Evolutionary conservation across 2,329 filamentous ascomycete genomes (phyloP), one percentile per base, ranked within the genome.

Genomic region (Penicillium digitatum): DNA sequence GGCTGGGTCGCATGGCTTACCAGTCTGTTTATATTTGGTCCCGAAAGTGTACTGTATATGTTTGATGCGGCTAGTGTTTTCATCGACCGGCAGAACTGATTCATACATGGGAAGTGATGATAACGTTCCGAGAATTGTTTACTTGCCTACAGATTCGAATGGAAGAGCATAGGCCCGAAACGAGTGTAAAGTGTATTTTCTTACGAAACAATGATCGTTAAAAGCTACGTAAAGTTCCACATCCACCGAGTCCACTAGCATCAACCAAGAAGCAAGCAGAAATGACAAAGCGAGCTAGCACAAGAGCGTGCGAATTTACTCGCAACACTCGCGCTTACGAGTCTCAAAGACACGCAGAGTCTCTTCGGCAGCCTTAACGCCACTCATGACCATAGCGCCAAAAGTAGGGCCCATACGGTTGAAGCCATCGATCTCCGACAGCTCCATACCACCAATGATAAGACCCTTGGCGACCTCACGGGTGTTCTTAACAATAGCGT

Each of bases 381-480:
- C 91, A 54, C 83, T 87, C 37, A 95, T 81, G 20, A 83, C 89
- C 91, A 96, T 96, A 49, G 91, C 91, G 54, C 90, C 90, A 71
- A 94, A 94, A 1, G 89, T 93, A 37, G 89, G 89, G 2, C 83
- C 92, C 91, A 96, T 96, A 50, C 91, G 84, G 78, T 95, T 95
- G 59, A 90, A 89, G 18, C 90, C 91, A 68, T 96, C 91, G 31
- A 95, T 86, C 76, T 96, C 91, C 56, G 86, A 89, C 63, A 96
- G 79, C 75, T 96, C 91, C 91, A 96, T 96, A 37, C 91, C 92
- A 50, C 91, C 92, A n/a, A 95, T 88, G 66, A 96, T 90, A 61
- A 96, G 79, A 27, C 92, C 91, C 6, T 90, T 90, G 14, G 91
- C 85, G 57, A 96, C 82, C 79, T 96, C 91, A 58, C 91, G 86